phyloP scores from a whole-genome alignment of 2,329 filamentous ascomycete genomes.

The Calonectria pteridis region DNA sequence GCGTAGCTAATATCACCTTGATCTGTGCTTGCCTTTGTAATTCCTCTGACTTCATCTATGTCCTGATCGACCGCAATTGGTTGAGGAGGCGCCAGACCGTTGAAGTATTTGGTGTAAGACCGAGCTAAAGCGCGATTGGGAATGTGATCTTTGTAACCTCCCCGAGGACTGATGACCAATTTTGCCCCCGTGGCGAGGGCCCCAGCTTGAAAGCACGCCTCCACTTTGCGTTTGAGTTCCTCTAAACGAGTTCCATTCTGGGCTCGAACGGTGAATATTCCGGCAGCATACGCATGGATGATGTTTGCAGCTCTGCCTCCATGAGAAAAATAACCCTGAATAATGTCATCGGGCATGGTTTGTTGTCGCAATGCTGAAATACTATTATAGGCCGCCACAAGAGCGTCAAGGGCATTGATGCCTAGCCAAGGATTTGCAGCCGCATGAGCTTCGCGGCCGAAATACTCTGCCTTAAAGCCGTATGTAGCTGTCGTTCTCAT shows the following conservation, averaged over 20 bases:
- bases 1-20: conserved; percentile 48
- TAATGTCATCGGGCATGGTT: conserved; percentile 30
- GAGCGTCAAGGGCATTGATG: conserved; percentile 39
- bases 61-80: conserved; percentile 31
- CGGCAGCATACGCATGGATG: conserved; percentile 62
- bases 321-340: conserved; percentile 37
- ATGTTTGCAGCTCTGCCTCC: conserved; percentile 39
- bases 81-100: background rate
- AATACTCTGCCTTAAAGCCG: conserved; percentile 34
- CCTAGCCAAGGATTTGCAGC: conserved; percentile 36
- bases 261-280: conserved; percentile 66
- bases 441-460: conserved; percentile 31
- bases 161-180: conserved; percentile 51
- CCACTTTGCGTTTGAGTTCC: conserved; percentile 37
- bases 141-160: conserved; percentile 49
- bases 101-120: conserved; percentile 28
- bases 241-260: conserved; percentile 45
- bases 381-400: conserved; percentile 34
- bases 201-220: conserved; percentile 45
- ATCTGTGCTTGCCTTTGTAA: conserved; percentile 41
- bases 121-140: conserved; percentile 44
- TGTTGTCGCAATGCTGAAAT: conserved; percentile 39
- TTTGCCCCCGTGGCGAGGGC: conserved; percentile 47
- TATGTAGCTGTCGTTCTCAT: conserved; percentile 36
- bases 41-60: conserved; percentile 42